phyloP scores from a whole-genome alignment of 768 basidiomycete genomes.

The Boletellus sp. region DNA sequence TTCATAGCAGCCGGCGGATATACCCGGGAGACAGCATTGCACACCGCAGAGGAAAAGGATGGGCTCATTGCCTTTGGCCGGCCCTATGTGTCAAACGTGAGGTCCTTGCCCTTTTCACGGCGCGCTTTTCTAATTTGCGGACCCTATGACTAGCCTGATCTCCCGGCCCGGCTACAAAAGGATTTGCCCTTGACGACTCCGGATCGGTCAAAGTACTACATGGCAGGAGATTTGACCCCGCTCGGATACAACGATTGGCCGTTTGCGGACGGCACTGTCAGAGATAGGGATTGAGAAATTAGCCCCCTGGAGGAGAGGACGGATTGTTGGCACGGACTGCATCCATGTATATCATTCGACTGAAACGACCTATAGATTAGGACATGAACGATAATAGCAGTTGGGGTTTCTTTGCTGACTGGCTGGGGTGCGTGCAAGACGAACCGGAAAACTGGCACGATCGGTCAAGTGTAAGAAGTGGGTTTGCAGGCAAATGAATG shows the following conservation, averaged over 20 bases:
- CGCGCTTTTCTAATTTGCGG: background rate
- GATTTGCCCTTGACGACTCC: conserved; percentile 17
- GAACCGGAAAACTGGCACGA: too few species aligned
- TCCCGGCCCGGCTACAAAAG: conserved; percentile 27
- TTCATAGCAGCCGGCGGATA: too few species aligned
- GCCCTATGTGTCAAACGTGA: conserved; percentile 37
- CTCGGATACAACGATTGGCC: conserved; percentile 32
- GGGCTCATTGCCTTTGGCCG: conserved; percentile 34
- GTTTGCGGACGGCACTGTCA: conserved; percentile 15
- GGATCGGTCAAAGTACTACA: conserved; percentile 23
- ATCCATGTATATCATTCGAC: too few species aligned
- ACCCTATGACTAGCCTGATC: conserved; percentile 25
- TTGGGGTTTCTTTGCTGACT: too few species aligned
- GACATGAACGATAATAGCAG: too few species aligned
- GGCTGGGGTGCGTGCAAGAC: too few species aligned
- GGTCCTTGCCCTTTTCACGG: conserved; percentile 1
- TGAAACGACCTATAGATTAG: too few species aligned
- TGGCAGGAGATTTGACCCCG: conserved; percentile 20
- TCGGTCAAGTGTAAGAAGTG: too few species aligned
- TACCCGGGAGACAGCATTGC: too few species aligned
- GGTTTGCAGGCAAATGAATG: too few species aligned
- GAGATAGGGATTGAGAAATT: background rate
- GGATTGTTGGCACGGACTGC: too few species aligned
- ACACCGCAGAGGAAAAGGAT: conserved; percentile 29
- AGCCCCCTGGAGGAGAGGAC: too few species aligned